phyloP scores from a whole-genome alignment of 2,329 filamentous ascomycete species.

The Teratosphaeria gauchensis region DNA sequence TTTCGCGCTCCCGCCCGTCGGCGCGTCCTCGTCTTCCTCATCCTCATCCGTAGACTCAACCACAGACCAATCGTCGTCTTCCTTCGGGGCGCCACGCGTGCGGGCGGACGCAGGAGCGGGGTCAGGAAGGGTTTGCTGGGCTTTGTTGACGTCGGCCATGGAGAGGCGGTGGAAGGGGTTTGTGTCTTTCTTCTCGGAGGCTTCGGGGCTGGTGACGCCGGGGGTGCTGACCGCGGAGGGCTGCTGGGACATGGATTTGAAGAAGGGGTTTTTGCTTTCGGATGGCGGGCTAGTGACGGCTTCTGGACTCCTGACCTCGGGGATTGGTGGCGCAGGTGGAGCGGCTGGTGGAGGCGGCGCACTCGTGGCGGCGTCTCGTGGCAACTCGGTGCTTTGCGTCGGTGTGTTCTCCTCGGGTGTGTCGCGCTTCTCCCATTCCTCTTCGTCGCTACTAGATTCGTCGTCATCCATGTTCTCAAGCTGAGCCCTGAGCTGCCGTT shows the following conservation, averaged over 20 bases:
- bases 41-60: conserved; percentile 56
- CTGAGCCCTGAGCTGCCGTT: conserved; percentile 80
- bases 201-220: conserved; percentile 32
- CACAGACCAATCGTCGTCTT: conserved; percentile 72
- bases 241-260: conserved; percentile 69
- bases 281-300: conserved; percentile 38
- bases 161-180: conserved; percentile 92
- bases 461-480: conserved; percentile 69
- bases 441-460: conserved; percentile 49
- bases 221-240: conserved; percentile 34
- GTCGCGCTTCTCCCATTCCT: conserved; percentile 35
- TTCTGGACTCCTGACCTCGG: conserved; percentile 11
- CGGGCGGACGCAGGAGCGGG: conserved; percentile 38
- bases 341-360: conserved; percentile 32
- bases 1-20: conserved; percentile 68
- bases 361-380: conserved; percentile 36
- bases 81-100: conserved; percentile 44
- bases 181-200: conserved; percentile 49
- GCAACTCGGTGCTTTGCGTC: conserved; percentile 47
- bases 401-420: conserved; percentile 52
- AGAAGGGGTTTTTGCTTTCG: conserved; percentile 93
- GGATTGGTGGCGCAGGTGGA: conserved; percentile 13
- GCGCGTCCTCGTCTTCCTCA: conserved; percentile 56
- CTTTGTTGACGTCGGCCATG: conserved; percentile 49
- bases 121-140: conserved; percentile 39